Evolutionary conservation across 2,329 filamentous ascomycete species (phyloP), one percentile per base, ranked within the genome.

Genomic region (Hymenotorrendiella dingleyae): DNA sequence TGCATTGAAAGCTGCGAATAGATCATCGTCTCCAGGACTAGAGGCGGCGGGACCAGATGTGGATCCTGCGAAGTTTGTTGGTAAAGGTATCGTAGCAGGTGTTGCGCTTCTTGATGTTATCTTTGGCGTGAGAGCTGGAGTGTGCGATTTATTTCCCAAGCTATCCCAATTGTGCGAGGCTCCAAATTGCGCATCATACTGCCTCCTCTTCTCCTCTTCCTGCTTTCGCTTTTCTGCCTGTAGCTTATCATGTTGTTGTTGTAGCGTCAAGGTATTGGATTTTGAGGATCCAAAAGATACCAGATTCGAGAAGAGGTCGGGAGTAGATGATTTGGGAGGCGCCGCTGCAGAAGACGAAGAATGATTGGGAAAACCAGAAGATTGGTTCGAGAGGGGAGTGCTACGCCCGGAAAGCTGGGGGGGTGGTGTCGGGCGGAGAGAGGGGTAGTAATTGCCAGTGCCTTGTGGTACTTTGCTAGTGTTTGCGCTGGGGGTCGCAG

Each of bases 221-320:
- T 91, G 86, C 61, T 70, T 78, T 24, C 74, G 71, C 65, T 79
- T 86, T 63, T 83, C 78, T 4, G 71, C 74, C 50, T 80, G 74
- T 27, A 84, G 64, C 46, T 76, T 78, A 49, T 79, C 76, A 63
- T 87, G 86, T 56, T 88, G 82, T 63, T 94, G 86, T 52, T 85
- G 78, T 52, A 95, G 66, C 48, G 79, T 84, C 12, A 96, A 70
- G 50, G 84, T 93, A 62, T 80, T 83, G 22, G 74, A 76, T 41
- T 63, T 63, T 32, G 67, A 65, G 22, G 74, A 64, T 36, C 76
- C 76, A 56, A 84, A 80, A 53, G 74, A 80, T 48, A 89, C 71
- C 39, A 93, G 69, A 56, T 81, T 84, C 57, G 86, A 85, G 66
- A 93, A 93, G 68, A 83, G 88, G 60, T 93, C 86, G 45, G 67